These are phyloP conservation scores for Metschnikowia kofuensis DNA, from an alignment of 805 yeast genomes.

Conservation along the genomic window DNA sequence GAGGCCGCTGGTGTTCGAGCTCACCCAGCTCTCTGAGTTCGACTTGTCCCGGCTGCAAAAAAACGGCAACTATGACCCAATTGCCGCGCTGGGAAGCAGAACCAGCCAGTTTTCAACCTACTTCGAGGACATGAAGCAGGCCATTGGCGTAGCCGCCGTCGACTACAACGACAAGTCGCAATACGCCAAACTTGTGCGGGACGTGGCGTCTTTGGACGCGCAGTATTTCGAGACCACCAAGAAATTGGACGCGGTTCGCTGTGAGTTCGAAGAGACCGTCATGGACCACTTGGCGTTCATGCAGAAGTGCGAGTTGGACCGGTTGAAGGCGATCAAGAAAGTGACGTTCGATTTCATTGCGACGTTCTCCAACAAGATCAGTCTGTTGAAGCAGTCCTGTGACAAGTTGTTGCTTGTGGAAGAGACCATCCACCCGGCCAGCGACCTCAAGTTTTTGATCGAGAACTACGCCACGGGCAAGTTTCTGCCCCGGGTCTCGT, in stretches of 20 bases:
- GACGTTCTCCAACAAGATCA: conserved; percentile 57
- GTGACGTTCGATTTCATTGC: conserved; percentile 72
- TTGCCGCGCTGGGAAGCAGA: conserved; percentile 15
- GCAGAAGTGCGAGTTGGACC: conserved; percentile 80
- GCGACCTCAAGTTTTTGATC: conserved; percentile 63
- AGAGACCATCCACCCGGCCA: conserved; percentile 66
- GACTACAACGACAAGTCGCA: conserved; percentile 51
- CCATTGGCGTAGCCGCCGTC: conserved; percentile 41
- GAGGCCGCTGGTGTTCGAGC: conserved; percentile 65
- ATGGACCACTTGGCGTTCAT: conserved; percentile 71
- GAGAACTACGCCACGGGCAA: conserved; percentile 71
- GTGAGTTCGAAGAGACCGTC: conserved; percentile 69
- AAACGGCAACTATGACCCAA: conserved; percentile 11
- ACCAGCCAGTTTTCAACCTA: conserved; percentile 25
- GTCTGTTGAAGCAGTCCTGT: conserved; percentile 53
- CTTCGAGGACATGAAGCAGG: conserved; percentile 44
- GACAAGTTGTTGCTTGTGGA: conserved; percentile 64
- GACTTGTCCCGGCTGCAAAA: conserved; percentile 10
- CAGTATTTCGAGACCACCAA: conserved; percentile 48
- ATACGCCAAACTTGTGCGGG: conserved; percentile 50
- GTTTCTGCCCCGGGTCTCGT: conserved; percentile 66
- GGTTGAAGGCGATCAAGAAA: conserved; percentile 72
- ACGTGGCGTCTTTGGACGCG: conserved; percentile 56
- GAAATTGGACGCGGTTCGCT: conserved; percentile 62
- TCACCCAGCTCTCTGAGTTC: conserved; percentile 26